Base-by-base conservation (phyloP, 1,284 basidiomycete genomes). In the Cutaneotrichosporon sp. region DNA sequence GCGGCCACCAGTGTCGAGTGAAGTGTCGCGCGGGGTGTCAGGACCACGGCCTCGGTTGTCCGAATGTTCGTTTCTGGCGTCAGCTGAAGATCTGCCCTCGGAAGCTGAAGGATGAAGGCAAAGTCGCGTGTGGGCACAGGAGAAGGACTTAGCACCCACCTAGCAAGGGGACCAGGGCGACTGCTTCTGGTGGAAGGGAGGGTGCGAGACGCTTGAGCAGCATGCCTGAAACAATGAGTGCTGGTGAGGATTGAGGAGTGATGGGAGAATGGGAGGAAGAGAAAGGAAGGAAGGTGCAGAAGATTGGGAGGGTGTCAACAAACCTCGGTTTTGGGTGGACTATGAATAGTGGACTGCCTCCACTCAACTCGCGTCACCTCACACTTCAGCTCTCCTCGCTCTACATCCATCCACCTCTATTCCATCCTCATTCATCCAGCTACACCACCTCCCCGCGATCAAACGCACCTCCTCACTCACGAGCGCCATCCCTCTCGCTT, bases 31-130 rank as follows among this genome's bases (percentile, higher is more conserved):
- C 56, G 53, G 2, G 69, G 61, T 2, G 75, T 73, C 61, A 73
- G 71, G 25, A 74, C 47, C n/a, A 77, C 54, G n/a, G 72, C 67
- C 52, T 78, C 76, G 1, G 75, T 75, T 7, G 76, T 78, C 24
- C 63, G 66, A 55, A 78, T 63, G 3, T 42, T 25, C 4, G 57
- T 20, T 11, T 66, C 67, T 68, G 64, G 10, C 10, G 50, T 59
- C 31, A 58, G 51, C 18, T 51, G 4, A 18, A n/a, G 45, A 4
- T 18, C 53, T 8, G 31, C 18, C 42, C 13, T 14, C 38, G 1
- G 16, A 14, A 50, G 47, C 47, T 31, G 47, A 45, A 10, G 24
- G n/a, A n/a, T n/a, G n/a, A n/a, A n/a, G n/a, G n/a, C n/a, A n/a
- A 33, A 51, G 29, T 16, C 16, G 29, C 6, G 36, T 38, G 5